phyloP scores from a whole-genome alignment of 2,329 filamentous ascomycete genomes.

The Trematosphaeria pertusa region DNA sequence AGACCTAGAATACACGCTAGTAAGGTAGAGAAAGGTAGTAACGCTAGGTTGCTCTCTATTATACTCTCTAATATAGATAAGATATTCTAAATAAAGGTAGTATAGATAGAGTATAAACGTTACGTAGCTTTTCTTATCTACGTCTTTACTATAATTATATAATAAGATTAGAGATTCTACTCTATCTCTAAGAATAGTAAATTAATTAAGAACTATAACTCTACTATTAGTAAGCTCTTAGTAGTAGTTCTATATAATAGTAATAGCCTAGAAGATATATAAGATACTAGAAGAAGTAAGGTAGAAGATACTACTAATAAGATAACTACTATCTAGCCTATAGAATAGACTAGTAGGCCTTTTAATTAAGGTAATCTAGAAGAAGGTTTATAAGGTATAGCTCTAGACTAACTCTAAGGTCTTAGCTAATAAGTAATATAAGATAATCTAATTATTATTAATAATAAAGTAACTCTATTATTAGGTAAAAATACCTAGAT shows the following conservation, averaged over 20 bases:
- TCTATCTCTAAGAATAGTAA: no score
- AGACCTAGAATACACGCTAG: neutral
- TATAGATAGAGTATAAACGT: neutral
- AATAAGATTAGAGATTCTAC: neutral
- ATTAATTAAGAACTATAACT: neutral
- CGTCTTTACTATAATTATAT: neutral
- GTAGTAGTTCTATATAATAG: neutral
- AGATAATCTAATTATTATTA: conserved; percentile 1
- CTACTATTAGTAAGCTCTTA: neutral
- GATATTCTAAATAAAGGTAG: neutral
- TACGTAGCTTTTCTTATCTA: neutral
- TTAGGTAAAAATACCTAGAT: neutral
- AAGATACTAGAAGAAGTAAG: neutral
- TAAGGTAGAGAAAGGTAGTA: neutral
- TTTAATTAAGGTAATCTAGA: neutral
- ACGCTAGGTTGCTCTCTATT: neutral
- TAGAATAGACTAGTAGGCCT: neutral
- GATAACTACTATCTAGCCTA: no score
- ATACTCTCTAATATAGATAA: neutral
- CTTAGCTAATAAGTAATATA: neutral
- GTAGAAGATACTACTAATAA: neutral
- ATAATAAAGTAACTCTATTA: conserved; percentile 1
- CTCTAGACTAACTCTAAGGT: neutral
- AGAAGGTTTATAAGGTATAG: no score
- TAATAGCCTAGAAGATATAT: neutral